Evolutionary conservation across 305 asterid genomes (phyloP).

Genomic region (Fraxinus velutina): DNA sequence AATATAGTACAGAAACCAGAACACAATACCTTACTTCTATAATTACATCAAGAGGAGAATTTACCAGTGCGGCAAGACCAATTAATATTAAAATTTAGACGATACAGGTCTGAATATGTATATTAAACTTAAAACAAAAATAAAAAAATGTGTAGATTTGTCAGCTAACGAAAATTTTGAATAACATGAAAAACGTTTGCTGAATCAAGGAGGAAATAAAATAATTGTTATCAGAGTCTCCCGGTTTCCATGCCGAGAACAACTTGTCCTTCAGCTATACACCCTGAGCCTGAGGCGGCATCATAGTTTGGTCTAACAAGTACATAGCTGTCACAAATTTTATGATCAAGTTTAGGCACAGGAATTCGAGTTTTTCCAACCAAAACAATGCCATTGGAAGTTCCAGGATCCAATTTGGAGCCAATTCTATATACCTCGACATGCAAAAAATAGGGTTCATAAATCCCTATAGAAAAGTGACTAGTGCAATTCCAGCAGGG

Average conservation of each 20-base stretch:
- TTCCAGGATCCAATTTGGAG: not conserved
- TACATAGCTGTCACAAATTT: not conserved
- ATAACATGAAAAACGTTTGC: not conserved
- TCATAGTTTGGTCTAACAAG: not conserved
- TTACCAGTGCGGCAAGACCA: not conserved
- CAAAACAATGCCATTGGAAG: not conserved
- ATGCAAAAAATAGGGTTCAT: not conserved
- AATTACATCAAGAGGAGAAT: not conserved
- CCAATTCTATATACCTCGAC: not conserved
- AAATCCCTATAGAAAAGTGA: not conserved
- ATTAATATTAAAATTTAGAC: not conserved
- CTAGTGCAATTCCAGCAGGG: not conserved
- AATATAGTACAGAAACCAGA: not conserved
- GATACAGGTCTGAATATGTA: not conserved
- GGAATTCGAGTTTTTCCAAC: slow-evolving; percentile 14
- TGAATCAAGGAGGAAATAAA: not conserved
- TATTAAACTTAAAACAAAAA: not conserved
- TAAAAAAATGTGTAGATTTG: not conserved
- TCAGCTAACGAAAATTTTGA: not conserved
- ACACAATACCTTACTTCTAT: not conserved
- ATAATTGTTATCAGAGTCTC: not conserved
- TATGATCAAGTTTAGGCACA: slow-evolving; percentile 7
- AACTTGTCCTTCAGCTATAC: not conserved
- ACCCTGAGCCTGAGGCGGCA: not conserved
- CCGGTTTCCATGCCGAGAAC: not conserved